Percentiles rank a stretch among this genome's conserved stretches.
Conservation (phyloP, 306 rosid genomes). For the Glycine latifolia region DNA sequence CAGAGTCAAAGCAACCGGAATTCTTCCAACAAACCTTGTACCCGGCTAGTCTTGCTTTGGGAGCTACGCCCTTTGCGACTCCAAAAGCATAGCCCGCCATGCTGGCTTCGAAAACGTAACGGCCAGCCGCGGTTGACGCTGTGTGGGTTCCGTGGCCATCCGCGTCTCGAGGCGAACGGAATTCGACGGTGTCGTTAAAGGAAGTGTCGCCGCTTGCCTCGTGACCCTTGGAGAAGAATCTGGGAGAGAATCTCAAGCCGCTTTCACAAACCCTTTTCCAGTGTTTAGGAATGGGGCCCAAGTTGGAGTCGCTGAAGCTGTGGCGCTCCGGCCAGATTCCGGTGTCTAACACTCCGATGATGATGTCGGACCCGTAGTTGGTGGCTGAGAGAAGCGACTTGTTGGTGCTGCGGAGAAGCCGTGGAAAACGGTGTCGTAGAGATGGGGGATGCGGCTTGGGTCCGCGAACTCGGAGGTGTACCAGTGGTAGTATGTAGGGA, state of each 20-base stretch:
- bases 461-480: neutral
- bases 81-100: neutral
- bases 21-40: conserved; percentile 20
- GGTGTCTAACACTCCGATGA: conserved; percentile 5
- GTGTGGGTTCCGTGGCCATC: conserved; percentile 16
- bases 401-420: neutral
- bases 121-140: conserved; percentile 2
- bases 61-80: conserved; percentile 13
- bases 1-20: conserved; percentile 11
- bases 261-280: neutral
- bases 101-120: conserved; percentile 10
- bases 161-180: neutral
- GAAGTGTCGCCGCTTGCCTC: neutral
- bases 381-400: neutral
- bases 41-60: neutral
- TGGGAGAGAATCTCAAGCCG: neutral
- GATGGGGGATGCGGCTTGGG: neutral
- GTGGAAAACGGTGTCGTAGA: conserved; percentile 22
- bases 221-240: conserved; percentile 16
- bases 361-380: neutral
- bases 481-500: conserved; percentile 11
- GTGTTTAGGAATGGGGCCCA: neutral
- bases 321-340: conserved; percentile 6
- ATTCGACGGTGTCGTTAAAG: neutral
- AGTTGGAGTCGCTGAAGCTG: conserved; percentile 6